A percentile compares a stretch with the other conserved stretches of the same genome.
phyloP scores from a whole-genome alignment of 2,329 filamentous ascomycete species.

The Claviceps cyperi region DNA sequence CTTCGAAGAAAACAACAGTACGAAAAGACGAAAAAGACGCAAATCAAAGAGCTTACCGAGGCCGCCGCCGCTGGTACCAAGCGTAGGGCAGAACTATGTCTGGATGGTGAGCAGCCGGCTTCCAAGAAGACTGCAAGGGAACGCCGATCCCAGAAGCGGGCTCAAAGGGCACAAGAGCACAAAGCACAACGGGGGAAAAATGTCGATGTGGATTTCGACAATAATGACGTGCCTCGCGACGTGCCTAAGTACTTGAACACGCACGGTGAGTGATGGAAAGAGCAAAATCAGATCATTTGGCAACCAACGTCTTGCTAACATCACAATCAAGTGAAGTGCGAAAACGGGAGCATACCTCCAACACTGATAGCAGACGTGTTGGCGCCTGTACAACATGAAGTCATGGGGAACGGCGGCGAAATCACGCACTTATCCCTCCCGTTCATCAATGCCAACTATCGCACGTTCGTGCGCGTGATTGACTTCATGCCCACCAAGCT shows the following conservation, averaged over 20 bases:
- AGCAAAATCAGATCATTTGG: neutral
- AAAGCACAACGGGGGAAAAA: constrained; percentile 6
- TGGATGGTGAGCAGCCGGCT: constrained; percentile 9
- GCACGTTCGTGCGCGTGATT: constrained; percentile 57
- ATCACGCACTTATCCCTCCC: constrained; percentile 36
- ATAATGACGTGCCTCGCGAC: constrained; percentile 10
- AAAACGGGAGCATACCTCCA: constrained; percentile 23
- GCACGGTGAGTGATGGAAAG: constrained; percentile 12
- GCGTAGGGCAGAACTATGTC: constrained; percentile 18
- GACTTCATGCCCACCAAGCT: constrained; percentile 63
- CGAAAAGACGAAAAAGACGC: constrained; percentile 29
- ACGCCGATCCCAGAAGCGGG: constrained; percentile 7
- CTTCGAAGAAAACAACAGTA: constrained; percentile 52
- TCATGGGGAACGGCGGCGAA: constrained; percentile 24
- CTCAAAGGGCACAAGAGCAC: constrained; percentile 1
- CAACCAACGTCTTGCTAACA: neutral
- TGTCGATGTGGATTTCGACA: constrained; percentile 13
- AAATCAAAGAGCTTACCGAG: constrained; percentile 23
- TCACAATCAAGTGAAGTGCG: constrained; percentile 28
- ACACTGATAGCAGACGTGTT: constrained; percentile 27
- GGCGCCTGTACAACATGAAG: constrained; percentile 24
- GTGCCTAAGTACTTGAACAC: constrained; percentile 16
- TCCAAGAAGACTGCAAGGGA: too few species aligned
- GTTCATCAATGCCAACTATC: constrained; percentile 61
- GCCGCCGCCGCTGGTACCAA: constrained; percentile 24